Conservation (phyloP, 1,284 basidiomycete species). For the Cerioporus squamosus region DNA sequence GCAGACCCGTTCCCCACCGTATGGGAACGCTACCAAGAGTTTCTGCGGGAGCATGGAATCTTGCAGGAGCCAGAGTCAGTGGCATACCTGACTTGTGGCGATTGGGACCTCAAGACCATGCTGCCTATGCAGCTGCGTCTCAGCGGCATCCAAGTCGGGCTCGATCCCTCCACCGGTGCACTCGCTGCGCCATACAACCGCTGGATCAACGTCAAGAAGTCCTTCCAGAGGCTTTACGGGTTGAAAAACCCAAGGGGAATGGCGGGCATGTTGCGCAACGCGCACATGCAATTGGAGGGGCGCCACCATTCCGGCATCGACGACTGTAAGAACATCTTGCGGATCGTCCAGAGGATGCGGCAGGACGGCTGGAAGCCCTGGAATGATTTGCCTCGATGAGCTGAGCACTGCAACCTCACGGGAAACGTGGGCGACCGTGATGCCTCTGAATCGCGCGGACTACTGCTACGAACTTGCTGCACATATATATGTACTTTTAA, state of each 20-base stretch:
- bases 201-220: slow-evolving; percentile 37
- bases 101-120: slow-evolving; percentile 42
- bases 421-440: neutral
- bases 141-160: slow-evolving; percentile 22
- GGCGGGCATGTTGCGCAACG: slow-evolving; percentile 30
- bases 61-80: slow-evolving; percentile 26
- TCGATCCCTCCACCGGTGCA: slow-evolving; percentile 21
- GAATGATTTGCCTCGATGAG: slow-evolving; percentile 14
- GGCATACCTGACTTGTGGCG: slow-evolving; percentile 38
- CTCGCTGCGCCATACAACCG: slow-evolving; percentile 30
- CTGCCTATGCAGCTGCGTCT: slow-evolving; percentile 37
- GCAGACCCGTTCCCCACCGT: slow-evolving; percentile 36
- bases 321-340: slow-evolving; percentile 44
- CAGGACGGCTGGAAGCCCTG: slow-evolving; percentile 33
- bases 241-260: slow-evolving; percentile 29
- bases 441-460: no score
- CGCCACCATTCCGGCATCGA: slow-evolving; percentile 47
- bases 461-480: no score
- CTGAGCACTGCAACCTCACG: no score
- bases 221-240: slow-evolving; percentile 28
- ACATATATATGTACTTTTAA: no score
- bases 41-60: slow-evolving; percentile 26
- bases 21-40: slow-evolving; percentile 37
- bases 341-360: slow-evolving; percentile 36
- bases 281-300: slow-evolving; percentile 38